phyloP scores from a whole-genome alignment of 2,329 filamentous ascomycete species.

The Aureobasidium sp. region DNA sequence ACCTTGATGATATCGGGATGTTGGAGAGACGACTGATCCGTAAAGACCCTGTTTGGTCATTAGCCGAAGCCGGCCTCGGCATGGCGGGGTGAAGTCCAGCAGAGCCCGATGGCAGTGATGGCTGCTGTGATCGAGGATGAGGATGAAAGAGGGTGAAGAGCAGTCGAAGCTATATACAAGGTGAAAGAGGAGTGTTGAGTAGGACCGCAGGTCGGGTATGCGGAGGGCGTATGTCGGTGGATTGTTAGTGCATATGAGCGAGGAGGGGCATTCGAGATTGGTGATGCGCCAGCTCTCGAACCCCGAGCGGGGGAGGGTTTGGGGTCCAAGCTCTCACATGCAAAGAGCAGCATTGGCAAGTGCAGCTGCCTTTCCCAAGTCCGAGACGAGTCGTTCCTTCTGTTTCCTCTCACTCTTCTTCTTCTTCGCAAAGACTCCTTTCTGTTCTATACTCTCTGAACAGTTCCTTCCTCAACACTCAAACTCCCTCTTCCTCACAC shows the following conservation, averaged over 20 bases:
- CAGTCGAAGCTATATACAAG: background rate
- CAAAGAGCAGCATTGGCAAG: background rate
- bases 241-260: background rate
- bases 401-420: conserved; percentile 1
- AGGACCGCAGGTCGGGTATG: background rate
- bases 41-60: background rate
- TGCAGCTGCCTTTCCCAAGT: conserved; percentile 1
- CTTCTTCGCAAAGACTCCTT: background rate
- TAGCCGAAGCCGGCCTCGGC: conserved; percentile 6
- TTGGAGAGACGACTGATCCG: background rate
- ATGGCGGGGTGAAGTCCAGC: background rate
- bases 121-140: background rate
- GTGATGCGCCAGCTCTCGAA: background rate
- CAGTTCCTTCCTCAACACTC: background rate
- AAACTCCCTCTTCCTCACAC: background rate
- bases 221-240: background rate
- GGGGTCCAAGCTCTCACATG: conserved; percentile 5
- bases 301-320: background rate
- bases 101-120: background rate
- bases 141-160: background rate
- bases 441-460: background rate
- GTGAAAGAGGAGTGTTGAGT: background rate
- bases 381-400: background rate
- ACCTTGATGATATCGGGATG: conserved; percentile 5
- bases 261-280: background rate